Evolutionary conservation across 2,329 filamentous ascomycete species (phyloP).

Genomic region (Aspergillus arachidicola): DNA sequence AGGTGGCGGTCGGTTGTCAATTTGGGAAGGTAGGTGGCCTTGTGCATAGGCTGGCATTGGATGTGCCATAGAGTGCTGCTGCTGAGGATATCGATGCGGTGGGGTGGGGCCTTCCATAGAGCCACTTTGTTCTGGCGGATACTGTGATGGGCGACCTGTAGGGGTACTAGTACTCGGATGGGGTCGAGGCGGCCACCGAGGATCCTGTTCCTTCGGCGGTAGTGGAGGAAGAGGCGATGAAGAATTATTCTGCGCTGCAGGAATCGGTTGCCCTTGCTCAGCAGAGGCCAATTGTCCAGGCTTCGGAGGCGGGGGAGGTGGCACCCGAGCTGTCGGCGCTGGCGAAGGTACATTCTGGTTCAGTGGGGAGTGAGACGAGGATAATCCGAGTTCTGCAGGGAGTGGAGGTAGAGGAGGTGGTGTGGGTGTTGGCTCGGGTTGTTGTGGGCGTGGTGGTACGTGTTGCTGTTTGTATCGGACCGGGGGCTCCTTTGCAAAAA

Average conservation of each 20-base stretch:
- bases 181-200: conserved; percentile 20
- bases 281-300: conserved; percentile 27
- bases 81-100: conserved; percentile 17
- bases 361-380: conserved; percentile 38
- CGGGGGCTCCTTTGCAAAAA: conserved; percentile 94
- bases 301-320: conserved; percentile 43
- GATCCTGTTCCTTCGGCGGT: conserved; percentile 35
- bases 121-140: conserved; percentile 32
- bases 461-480: conserved; percentile 70
- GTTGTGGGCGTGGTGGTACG: conserved; percentile 36
- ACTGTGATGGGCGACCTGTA: conserved; percentile 23
- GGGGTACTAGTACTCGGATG: conserved; percentile 14
- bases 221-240: conserved; percentile 42
- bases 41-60: conserved; percentile 19
- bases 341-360: conserved; percentile 16
- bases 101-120: conserved; percentile 19
- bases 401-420: conserved; percentile 73
- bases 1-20: conserved; percentile 15
- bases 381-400: conserved; percentile 62
- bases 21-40: conserved; percentile 20
- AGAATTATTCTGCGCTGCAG: conserved; percentile 30
- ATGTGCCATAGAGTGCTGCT: conserved; percentile 17
- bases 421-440: conserved; percentile 37
- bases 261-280: conserved; percentile 20
- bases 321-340: conserved; percentile 22